Evolutionary conservation across 2,329 filamentous ascomycete species (phyloP).

Genomic region (Rhinocladiella mackenziei): DNA sequence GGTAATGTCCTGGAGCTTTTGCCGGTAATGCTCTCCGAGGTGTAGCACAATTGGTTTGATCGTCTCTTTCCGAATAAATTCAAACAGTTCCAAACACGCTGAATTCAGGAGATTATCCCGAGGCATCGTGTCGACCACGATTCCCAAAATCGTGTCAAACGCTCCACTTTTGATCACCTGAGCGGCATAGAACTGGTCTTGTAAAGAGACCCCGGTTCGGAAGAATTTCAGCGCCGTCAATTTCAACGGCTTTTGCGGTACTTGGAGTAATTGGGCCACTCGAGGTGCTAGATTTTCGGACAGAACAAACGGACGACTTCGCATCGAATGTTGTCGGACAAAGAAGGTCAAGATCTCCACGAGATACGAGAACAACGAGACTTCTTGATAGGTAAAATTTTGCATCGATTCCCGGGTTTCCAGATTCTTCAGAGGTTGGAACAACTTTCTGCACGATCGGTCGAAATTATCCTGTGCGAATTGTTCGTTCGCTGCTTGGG

Average conservation of each 20-base stretch:
- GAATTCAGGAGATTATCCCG: conserved; percentile 92
- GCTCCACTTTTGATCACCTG: conserved; percentile 72
- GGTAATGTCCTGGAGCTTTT: conserved; percentile 68
- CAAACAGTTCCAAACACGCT: conserved; percentile 89
- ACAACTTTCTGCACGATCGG: conserved; percentile 75
- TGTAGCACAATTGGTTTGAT: conserved; percentile 78
- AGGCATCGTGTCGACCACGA: conserved; percentile 79
- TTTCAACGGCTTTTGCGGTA: conserved; percentile 86
- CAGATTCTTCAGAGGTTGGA: conserved; percentile 78
- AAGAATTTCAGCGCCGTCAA: conserved; percentile 92
- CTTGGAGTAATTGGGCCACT: conserved; percentile 75
- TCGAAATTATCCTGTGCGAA: conserved; percentile 91
- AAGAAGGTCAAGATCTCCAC: conserved; percentile 94
- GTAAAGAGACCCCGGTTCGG: conserved; percentile 74
- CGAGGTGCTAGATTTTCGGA: conserved; percentile 72
- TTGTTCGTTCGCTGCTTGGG: conserved; percentile 61
- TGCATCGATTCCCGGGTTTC: conserved; percentile 57
- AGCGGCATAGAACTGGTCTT: conserved; percentile 87
- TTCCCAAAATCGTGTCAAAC: conserved; percentile 77
- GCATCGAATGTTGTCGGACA: conserved; percentile 78
- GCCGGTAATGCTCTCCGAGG: conserved; percentile 77
- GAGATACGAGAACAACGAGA: conserved; percentile 84
- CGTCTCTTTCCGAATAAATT: conserved; percentile 77
- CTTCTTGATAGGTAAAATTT: conserved; percentile 73
- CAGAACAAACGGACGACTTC: conserved; percentile 84